Percentiles rank a stretch among this genome's conserved stretches.
phyloP scores from a whole-genome alignment of 2,329 filamentous ascomycete species.

The Fusarium tjaetaba region DNA sequence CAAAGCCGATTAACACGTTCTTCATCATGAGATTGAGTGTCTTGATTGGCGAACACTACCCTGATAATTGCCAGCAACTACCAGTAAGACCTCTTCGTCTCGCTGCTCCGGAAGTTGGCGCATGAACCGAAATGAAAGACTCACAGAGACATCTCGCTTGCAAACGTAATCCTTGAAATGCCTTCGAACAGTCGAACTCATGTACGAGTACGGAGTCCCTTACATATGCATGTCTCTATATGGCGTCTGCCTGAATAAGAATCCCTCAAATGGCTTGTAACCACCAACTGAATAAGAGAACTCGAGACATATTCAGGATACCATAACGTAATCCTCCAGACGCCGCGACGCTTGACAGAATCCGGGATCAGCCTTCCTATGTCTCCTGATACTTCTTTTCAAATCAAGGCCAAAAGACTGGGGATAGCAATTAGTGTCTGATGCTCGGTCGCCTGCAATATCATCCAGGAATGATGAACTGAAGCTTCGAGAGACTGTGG shows the following conservation, averaged over 20 bases:
- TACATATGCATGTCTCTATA: background rate
- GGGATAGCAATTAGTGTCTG: background rate
- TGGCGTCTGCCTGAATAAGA: background rate
- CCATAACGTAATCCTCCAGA: background rate
- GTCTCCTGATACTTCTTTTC: background rate
- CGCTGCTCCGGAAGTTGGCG: background rate
- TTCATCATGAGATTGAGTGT: background rate
- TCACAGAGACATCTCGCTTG: background rate
- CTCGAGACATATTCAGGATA: background rate
- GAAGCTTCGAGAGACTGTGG: background rate
- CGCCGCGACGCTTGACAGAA: background rate
- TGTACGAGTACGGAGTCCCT: background rate
- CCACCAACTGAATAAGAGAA: background rate
- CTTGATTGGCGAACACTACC: background rate
- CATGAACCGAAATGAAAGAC: background rate
- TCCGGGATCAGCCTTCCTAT: background rate
- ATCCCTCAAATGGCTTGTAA: background rate
- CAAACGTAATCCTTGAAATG: background rate
- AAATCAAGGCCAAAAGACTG: background rate
- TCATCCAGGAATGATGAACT: background rate
- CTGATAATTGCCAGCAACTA: background rate
- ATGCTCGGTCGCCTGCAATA: background rate
- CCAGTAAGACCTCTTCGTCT: background rate
- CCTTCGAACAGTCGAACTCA: background rate
- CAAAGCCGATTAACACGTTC: background rate